phyloP scores from a whole-genome alignment of 768 basidiomycete genomes.

The Omphalotus guepiniiformis region DNA sequence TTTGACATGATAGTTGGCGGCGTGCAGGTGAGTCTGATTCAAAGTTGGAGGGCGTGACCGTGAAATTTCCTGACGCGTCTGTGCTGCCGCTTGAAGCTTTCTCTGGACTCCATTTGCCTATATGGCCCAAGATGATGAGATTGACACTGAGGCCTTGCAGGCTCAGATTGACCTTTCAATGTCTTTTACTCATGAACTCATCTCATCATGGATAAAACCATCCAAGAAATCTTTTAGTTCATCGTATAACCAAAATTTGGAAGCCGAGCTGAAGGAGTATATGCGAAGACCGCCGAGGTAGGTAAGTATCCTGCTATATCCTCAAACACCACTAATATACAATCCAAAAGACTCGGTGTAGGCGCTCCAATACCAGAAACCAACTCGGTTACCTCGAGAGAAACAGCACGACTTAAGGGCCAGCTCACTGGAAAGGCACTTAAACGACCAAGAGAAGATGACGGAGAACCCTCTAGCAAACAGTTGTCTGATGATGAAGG shows the following conservation, averaged over 20 bases:
- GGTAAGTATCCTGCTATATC: slow-evolving; percentile 14
- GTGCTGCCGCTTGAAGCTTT: neutral
- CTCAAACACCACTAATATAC: slow-evolving; percentile 11
- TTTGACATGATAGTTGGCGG: slow-evolving; percentile 19
- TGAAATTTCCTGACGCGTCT: neutral
- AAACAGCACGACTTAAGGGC: slow-evolving; percentile 58
- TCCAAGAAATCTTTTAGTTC: slow-evolving; percentile 35
- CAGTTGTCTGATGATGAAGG: slow-evolving; percentile 43
- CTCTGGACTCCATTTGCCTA: neutral
- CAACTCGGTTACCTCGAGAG: slow-evolving; percentile 39
- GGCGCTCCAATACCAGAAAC: slow-evolving; percentile 59
- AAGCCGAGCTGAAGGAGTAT: slow-evolving; percentile 61
- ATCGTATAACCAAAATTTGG: slow-evolving; percentile 28
- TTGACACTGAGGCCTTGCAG: slow-evolving; percentile 67
- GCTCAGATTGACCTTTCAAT: slow-evolving; percentile 81
- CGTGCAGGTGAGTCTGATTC: neutral
- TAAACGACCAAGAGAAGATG: slow-evolving; percentile 44
- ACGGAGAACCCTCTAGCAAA: slow-evolving; percentile 21
- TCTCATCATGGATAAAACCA: slow-evolving; percentile 74
- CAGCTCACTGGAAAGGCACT: slow-evolving; percentile 47
- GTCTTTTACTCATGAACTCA: slow-evolving; percentile 69
- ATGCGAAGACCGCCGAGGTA: slow-evolving; percentile 72
- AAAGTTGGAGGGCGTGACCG: neutral
- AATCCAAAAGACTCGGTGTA: slow-evolving; percentile 58
- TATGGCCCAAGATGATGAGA: slow-evolving; percentile 43